Conservation (phyloP, 2,329 filamentous ascomycete species). For the Cadophora gregata region DNA sequence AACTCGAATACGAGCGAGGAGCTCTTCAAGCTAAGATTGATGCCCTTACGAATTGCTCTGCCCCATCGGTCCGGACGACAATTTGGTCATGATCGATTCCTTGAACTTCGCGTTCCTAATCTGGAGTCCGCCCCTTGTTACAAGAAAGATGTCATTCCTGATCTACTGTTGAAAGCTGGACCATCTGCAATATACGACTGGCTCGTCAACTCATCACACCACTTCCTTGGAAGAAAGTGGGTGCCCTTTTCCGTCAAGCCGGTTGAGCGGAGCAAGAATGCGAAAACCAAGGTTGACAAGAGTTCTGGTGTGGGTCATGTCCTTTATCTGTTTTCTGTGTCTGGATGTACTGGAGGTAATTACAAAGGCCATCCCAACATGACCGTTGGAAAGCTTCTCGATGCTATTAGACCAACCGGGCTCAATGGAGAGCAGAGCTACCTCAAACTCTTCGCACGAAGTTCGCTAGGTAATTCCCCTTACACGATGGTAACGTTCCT, state of each 20-base stretch:
- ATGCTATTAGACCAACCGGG: not conserved
- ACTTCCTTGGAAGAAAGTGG: not conserved
- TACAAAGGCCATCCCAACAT: not conserved
- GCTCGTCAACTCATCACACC: not conserved
- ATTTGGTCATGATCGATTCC: slow-evolving; percentile 63
- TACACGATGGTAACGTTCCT: too few relatives aligned
- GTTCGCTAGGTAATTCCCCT: slow-evolving; percentile 54
- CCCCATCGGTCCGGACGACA: slow-evolving; percentile 59
- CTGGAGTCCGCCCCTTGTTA: slow-evolving; percentile 36
- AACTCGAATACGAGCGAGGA: slow-evolving; percentile 46
- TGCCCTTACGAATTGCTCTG: slow-evolving; percentile 55
- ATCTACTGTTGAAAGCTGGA: slow-evolving; percentile 44
- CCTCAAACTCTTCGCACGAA: slow-evolving; percentile 58
- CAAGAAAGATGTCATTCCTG: slow-evolving; percentile 34
- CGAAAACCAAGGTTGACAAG: too few relatives aligned
- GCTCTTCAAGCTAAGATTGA: slow-evolving; percentile 54
- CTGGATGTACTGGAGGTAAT: too few relatives aligned
- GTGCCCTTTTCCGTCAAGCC: not conserved
- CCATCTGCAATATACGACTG: slow-evolving; percentile 24
- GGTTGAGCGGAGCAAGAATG: too few relatives aligned
- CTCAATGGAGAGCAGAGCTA: slow-evolving; percentile 43
- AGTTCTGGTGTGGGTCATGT: too few relatives aligned
- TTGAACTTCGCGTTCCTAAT: slow-evolving; percentile 60
- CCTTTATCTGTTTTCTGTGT: too few relatives aligned
- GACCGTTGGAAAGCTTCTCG: not conserved